These are phyloP conservation scores for Cercospora sojina DNA, from an alignment of 2,329 filamentous ascomycete genomes.

Conservation along the genomic window DNA sequence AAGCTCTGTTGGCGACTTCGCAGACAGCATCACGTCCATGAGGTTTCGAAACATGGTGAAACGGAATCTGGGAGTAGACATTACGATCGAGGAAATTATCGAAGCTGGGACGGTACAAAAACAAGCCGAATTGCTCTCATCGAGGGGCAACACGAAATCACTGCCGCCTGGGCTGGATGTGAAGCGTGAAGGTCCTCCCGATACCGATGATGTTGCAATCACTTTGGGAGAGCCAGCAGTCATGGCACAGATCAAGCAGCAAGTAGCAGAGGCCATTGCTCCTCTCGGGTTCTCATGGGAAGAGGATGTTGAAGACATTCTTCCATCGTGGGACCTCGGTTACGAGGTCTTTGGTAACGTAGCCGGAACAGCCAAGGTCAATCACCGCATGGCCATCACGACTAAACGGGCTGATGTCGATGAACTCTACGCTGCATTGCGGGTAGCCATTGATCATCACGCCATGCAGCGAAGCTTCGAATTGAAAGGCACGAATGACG, in stretches of 20 bases:
- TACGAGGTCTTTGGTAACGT: constrained; percentile 15
- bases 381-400: constrained; percentile 6
- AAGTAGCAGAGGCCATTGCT: constrained; percentile 8
- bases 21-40: constrained; percentile 17
- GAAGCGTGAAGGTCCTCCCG: not conserved
- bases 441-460: not conserved
- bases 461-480: constrained; percentile 14
- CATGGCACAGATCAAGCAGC: not conserved
- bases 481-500: not conserved
- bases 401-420: constrained; percentile 7
- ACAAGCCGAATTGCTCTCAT: constrained; percentile 4
- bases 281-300: constrained; percentile 11
- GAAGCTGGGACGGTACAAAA: constrained; percentile 4
- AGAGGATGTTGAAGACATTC: constrained; percentile 11
- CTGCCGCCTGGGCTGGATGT: not conserved
- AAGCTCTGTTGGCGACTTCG: constrained; percentile 12
- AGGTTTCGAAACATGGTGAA: constrained; percentile 14
- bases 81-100: constrained; percentile 9
- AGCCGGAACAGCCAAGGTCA: constrained; percentile 8
- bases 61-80: not conserved
- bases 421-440: constrained; percentile 3
- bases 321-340: constrained; percentile 12
- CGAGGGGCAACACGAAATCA: not conserved
- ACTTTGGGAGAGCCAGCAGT: constrained; percentile 4
- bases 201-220: constrained; percentile 7